These are phyloP conservation scores for Panaeolus papilionaceus DNA, from an alignment of 768 basidiomycete genomes.

Conservation along the genomic window DNA sequence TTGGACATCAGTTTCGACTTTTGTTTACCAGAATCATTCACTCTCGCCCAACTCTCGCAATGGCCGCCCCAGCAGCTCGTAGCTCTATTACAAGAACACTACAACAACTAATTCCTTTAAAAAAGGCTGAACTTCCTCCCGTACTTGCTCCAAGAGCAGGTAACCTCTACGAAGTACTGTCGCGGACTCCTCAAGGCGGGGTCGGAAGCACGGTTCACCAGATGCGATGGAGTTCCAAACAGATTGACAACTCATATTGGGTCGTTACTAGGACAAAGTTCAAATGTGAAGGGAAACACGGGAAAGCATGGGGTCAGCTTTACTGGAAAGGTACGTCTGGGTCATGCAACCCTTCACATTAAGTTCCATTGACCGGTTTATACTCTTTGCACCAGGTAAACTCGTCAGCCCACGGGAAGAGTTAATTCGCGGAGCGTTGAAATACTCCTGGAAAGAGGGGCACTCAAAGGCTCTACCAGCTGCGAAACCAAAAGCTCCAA, in stretches of 20 bases:
- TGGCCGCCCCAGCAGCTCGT: slow-evolving; percentile 44
- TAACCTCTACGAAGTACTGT: slow-evolving; percentile 76
- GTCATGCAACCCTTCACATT: background rate
- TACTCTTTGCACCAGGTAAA: slow-evolving; percentile 50
- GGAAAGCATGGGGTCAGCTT: slow-evolving; percentile 83
- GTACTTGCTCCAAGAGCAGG: slow-evolving; percentile 61
- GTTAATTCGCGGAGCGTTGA: slow-evolving; percentile 72
- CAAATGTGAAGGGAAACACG: slow-evolving; percentile 76
- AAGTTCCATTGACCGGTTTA: slow-evolving; percentile 11
- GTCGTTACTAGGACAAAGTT: slow-evolving; percentile 71
- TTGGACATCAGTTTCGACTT: slow-evolving; percentile 15
- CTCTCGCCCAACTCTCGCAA: slow-evolving; percentile 29
- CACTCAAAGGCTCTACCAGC: slow-evolving; percentile 39
- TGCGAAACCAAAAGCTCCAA: slow-evolving; percentile 19
- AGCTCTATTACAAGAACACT: slow-evolving; percentile 34
- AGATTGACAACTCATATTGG: slow-evolving; percentile 76
- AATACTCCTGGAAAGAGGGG: slow-evolving; percentile 76
- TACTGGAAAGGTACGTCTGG: slow-evolving; percentile 76
- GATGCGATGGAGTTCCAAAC: slow-evolving; percentile 73
- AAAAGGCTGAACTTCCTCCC: slow-evolving; percentile 60
- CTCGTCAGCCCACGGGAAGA: slow-evolving; percentile 64
- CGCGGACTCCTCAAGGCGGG: slow-evolving; percentile 70
- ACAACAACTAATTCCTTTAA: slow-evolving; percentile 44
- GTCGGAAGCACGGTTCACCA: slow-evolving; percentile 76
- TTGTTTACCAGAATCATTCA: slow-evolving; percentile 19